phyloP scores from a whole-genome alignment of 2,329 filamentous ascomycete genomes.

The Zymoseptoria crescenta region DNA sequence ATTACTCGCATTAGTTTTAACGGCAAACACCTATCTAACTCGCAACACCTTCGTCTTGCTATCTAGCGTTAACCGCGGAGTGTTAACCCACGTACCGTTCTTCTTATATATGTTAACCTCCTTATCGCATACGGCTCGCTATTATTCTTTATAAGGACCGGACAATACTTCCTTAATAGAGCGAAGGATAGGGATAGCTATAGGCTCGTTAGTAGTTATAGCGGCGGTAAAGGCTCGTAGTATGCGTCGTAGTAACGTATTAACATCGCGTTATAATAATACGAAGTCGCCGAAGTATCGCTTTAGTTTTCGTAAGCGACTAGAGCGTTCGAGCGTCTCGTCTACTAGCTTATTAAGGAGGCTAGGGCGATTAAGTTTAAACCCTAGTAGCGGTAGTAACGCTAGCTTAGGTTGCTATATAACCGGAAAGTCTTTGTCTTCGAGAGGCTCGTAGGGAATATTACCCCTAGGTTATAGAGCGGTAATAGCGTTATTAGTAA shows the following conservation, averaged over 20 bases:
- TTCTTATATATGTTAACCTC: background rate
- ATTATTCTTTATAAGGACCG: background rate
- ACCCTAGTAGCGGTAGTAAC: background rate
- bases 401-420: background rate
- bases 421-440: background rate
- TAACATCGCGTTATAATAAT: too few relatives aligned
- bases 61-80: background rate
- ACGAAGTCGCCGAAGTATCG: too few relatives aligned
- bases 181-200: background rate
- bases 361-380: background rate
- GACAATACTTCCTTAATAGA: background rate
- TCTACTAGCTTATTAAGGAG: too few relatives aligned
- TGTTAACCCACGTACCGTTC: background rate
- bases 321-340: too few relatives aligned
- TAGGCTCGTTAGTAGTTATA: background rate
- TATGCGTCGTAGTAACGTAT: too few relatives aligned
- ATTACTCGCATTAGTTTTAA: background rate
- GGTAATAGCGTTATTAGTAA: too few relatives aligned
- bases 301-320: too few relatives aligned
- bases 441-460: too few relatives aligned
- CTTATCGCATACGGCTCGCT: background rate
- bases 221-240: background rate
- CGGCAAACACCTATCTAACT: background rate
- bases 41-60: background rate
- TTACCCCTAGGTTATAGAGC: background rate